Conservation (phyloP, 768 basidiomycete genomes). For the Rhizopogon roseolus region DNA sequence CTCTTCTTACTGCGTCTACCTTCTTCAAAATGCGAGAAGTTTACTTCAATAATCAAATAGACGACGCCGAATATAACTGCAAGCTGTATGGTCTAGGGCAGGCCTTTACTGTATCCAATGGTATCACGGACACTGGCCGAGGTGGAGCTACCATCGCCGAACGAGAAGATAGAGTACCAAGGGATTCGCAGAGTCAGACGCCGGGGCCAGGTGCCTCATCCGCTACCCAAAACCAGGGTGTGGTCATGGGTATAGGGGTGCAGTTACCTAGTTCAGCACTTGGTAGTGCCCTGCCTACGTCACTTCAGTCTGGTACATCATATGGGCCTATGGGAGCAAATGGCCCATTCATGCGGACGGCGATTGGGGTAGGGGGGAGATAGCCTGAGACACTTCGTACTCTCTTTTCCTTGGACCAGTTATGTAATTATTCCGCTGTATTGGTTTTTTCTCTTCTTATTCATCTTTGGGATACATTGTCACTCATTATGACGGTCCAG, state of each 20-base stretch:
- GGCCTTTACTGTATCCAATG: constrained; percentile 67
- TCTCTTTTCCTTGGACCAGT: constrained; percentile 21
- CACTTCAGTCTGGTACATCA: constrained; percentile 42
- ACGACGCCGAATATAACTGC: constrained; percentile 77
- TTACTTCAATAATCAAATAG: constrained; percentile 88
- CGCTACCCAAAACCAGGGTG: constrained; percentile 33
- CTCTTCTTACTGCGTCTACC: constrained; percentile 84
- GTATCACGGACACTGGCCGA: constrained; percentile 57
- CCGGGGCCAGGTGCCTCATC: constrained; percentile 39
- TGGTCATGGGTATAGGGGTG: constrained; percentile 43
- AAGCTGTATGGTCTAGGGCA: constrained; percentile 82
- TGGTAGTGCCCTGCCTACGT: constrained; percentile 37
- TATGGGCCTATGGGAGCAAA: constrained; percentile 57
- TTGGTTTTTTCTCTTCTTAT: constrained; percentile 6
- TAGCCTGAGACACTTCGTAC: constrained; percentile 26
- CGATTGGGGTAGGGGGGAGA: constrained; percentile 49
- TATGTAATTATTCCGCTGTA: constrained; percentile 30
- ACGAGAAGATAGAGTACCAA: constrained; percentile 60
- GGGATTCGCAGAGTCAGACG: constrained; percentile 53
- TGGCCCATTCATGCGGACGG: constrained; percentile 62
- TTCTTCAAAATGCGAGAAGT: constrained; percentile 95
- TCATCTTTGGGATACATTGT: not conserved
- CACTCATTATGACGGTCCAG: not conserved
- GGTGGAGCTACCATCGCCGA: constrained; percentile 81
- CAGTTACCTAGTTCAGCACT: constrained; percentile 34